phyloP scores from a whole-genome alignment of 2,329 filamentous ascomycete species.

The Colletotrichum eremochloae region DNA sequence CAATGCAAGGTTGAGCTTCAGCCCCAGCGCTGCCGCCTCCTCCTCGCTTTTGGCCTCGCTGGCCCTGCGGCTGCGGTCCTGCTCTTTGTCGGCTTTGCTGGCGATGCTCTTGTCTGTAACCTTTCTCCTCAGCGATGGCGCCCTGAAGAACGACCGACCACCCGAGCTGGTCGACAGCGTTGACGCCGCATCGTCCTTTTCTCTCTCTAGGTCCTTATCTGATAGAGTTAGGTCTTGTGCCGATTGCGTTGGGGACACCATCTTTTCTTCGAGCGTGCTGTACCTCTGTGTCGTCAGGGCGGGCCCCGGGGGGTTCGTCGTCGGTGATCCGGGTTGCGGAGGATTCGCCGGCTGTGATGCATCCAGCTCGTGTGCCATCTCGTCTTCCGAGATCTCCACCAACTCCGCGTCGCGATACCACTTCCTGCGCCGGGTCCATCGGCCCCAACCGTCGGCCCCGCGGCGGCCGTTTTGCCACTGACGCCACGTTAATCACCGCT shows the following conservation, averaged over 20 bases:
- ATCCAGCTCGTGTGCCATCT: conserved; percentile 42
- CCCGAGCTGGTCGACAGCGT: conserved; percentile 62
- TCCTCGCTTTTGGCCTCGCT: conserved; percentile 61
- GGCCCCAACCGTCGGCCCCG: conserved; percentile 90
- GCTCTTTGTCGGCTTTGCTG: conserved; percentile 51
- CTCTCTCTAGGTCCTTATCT: conserved; percentile 38
- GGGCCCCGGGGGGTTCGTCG: conserved; percentile 33
- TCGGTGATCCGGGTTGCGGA: conserved; percentile 21
- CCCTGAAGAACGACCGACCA: conserved; percentile 57
- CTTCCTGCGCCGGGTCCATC: conserved; percentile 92
- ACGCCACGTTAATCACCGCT: conserved; percentile 1
- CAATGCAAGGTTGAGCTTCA: conserved; percentile 64
- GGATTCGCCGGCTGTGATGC: conserved; percentile 28
- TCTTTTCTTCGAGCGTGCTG: conserved; percentile 55
- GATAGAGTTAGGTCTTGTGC: conserved; percentile 41
- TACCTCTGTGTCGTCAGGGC: conserved; percentile 48
- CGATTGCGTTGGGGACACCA: conserved; percentile 49
- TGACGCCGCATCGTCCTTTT: conserved; percentile 59
- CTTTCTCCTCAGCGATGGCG: conserved; percentile 57
- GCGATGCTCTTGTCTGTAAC: conserved; percentile 49
- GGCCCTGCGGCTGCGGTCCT: conserved; percentile 50
- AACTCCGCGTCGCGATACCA: conserved; percentile 98
- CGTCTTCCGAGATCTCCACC: conserved; percentile 73
- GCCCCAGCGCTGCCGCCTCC: conserved; percentile 57
- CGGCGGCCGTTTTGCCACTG: conserved; percentile 92